Evolutionary conservation across 2,329 filamentous ascomycete genomes (phyloP).

Genomic region (Albophoma yamanashiensis): DNA sequence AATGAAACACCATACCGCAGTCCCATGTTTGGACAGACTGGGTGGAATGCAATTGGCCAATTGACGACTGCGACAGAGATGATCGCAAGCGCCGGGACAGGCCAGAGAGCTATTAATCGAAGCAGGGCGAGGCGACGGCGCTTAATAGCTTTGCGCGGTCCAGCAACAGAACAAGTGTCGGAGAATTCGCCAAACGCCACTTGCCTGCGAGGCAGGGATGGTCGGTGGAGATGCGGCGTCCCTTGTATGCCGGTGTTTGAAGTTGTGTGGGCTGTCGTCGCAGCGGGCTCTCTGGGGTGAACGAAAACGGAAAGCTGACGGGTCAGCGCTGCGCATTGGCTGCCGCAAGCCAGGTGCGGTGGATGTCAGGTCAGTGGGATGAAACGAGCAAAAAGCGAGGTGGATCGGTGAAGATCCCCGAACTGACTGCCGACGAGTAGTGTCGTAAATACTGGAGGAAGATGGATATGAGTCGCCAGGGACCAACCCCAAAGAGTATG

Average conservation of each 20-base stretch:
- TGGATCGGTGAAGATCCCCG: background rate
- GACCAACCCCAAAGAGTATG: background rate
- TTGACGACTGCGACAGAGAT: constrained; percentile 1
- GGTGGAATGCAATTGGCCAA: constrained; percentile 4
- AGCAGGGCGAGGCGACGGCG: background rate
- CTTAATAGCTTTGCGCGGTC: background rate
- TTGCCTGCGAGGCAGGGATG: background rate
- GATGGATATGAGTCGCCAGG: too few relatives aligned
- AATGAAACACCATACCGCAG: constrained; percentile 14
- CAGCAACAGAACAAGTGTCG: background rate
- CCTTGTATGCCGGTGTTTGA: background rate
- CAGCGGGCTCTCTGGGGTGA: background rate
- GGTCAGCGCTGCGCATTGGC: background rate
- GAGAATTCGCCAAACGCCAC: background rate
- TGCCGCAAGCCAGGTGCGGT: background rate
- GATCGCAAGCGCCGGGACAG: constrained; percentile 13
- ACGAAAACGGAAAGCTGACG: background rate
- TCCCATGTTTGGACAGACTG: constrained; percentile 14
- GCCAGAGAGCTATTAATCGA: background rate
- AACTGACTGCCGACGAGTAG: background rate
- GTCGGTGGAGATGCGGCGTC: background rate
- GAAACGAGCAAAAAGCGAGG: background rate
- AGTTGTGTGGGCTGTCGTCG: background rate
- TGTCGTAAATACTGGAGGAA: too few relatives aligned
- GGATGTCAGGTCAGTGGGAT: background rate